These are phyloP conservation scores for Phalaenopsis equestris DNA, from an alignment of 106 monocot species.

Conservation along the genomic window DNA sequence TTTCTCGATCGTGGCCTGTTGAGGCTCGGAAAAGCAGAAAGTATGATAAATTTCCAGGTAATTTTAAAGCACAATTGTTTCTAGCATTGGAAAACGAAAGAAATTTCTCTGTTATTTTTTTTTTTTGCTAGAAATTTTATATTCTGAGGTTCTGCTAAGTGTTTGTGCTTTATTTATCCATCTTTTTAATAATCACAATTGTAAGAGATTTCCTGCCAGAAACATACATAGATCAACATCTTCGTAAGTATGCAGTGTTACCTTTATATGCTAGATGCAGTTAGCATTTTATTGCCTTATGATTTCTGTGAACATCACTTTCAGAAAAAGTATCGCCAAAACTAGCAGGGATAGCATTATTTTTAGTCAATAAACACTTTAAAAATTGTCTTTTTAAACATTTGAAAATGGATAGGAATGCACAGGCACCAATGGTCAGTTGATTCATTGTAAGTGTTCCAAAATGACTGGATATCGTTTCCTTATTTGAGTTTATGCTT, in stretches of 20 bases:
- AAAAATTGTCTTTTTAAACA: not conserved
- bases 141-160: not conserved
- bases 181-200: not conserved
- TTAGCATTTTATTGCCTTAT: too few species aligned
- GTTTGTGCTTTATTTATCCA: not conserved
- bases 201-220: not conserved
- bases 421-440: too few species aligned
- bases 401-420: too few species aligned
- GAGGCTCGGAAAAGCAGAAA: constrained; percentile 43
- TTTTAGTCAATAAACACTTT: not conserved
- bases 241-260: not conserved
- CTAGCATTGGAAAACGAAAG: not conserved
- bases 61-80: not conserved
- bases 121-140: not conserved
- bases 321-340: not conserved
- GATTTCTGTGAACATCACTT: too few species aligned
- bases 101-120: not conserved
- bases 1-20: constrained; percentile 73
- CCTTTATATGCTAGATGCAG: too few species aligned
- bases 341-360: not conserved
- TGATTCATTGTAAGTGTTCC: too few species aligned
- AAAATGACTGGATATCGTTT: too few species aligned
- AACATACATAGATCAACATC: not conserved
- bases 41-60: constrained; percentile 47
- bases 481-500: too few species aligned